A percentile compares a stretch with the other conserved stretches of the same genome.
Evolutionary conservation across 768 basidiomycete species (phyloP).

Genomic region (Mycena belliarum): DNA sequence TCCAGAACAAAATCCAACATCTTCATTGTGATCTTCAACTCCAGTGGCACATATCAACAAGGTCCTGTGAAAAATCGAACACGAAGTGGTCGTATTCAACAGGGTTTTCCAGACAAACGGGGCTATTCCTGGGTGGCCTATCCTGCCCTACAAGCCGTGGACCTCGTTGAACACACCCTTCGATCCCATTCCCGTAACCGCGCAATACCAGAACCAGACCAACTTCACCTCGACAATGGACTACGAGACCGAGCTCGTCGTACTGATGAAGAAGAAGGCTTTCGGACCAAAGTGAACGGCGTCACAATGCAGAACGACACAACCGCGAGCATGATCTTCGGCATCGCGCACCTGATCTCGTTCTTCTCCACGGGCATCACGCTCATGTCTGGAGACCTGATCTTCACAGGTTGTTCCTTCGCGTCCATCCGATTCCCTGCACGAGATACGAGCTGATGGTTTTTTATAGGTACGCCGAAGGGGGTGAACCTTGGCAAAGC

Average conservation of each 20-base stretch:
- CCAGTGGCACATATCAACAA: constrained; percentile 30
- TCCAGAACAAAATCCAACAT: too few species aligned
- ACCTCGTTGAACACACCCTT: constrained; percentile 30
- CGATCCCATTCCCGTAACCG: constrained; percentile 27
- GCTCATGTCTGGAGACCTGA: constrained; percentile 42
- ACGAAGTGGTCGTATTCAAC: too few species aligned
- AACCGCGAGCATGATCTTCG: constrained; percentile 44
- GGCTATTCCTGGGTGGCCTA: constrained; percentile 23
- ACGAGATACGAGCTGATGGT: neutral
- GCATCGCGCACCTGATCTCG: constrained; percentile 37
- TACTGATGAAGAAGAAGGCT: constrained; percentile 40
- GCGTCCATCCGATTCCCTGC: neutral
- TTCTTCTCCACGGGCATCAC: constrained; percentile 49
- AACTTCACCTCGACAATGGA: constrained; percentile 42
- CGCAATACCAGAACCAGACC: constrained; percentile 25
- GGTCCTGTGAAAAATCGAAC: constrained; percentile 5
- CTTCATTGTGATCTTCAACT: too few species aligned
- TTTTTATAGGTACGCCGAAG: constrained; percentile 29
- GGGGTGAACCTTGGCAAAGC: constrained; percentile 37
- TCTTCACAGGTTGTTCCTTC: constrained; percentile 40
- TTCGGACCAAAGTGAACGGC: constrained; percentile 42
- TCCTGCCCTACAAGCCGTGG: constrained; percentile 25
- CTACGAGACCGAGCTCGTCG: constrained; percentile 35
- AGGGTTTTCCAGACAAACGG: constrained; percentile 12
- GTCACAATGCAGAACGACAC: constrained; percentile 40